Percentiles rank a stretch among this genome's conserved stretches.
Conservation (phyloP, 768 basidiomycete genomes). For the Jaapia argillacea region DNA sequence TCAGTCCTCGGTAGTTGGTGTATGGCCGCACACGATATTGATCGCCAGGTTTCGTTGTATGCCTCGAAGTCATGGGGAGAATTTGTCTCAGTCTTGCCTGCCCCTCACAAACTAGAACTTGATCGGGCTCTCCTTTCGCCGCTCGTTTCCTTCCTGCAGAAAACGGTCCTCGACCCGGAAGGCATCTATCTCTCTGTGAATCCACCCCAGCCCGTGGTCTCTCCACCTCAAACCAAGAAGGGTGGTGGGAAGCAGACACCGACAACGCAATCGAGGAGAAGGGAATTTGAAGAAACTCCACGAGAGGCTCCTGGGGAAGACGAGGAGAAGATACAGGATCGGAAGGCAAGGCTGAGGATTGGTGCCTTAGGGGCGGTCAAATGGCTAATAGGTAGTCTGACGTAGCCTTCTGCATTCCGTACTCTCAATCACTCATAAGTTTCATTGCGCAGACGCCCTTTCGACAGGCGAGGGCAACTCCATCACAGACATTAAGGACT, state of each 20-base stretch:
- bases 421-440: neutral
- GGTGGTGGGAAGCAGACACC: constrained; percentile 21
- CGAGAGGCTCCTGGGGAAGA: constrained; percentile 44
- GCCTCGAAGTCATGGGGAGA: constrained; percentile 48
- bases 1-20: constrained; percentile 65
- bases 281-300: constrained; percentile 21
- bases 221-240: constrained; percentile 20
- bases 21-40: constrained; percentile 61
- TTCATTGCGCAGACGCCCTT: neutral
- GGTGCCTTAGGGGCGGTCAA: constrained; percentile 55
- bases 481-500: constrained; percentile 15
- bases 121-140: constrained; percentile 20
- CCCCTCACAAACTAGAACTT: constrained; percentile 19
- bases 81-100: constrained; percentile 13
- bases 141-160: constrained; percentile 41
- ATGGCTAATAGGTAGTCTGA: constrained; percentile 48
- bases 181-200: constrained; percentile 53
- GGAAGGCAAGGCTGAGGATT: constrained; percentile 58
- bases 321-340: constrained; percentile 63
- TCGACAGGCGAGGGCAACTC: no score
- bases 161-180: constrained; percentile 49
- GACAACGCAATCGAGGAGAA: constrained; percentile 24
- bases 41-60: constrained; percentile 42
- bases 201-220: constrained; percentile 39
- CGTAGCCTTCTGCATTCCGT: no score